Evolutionary conservation across 441 rosid species (phyloP), one percentile per base, ranked within the genome.

Genomic region (Lagerstroemia fauriei): DNA sequence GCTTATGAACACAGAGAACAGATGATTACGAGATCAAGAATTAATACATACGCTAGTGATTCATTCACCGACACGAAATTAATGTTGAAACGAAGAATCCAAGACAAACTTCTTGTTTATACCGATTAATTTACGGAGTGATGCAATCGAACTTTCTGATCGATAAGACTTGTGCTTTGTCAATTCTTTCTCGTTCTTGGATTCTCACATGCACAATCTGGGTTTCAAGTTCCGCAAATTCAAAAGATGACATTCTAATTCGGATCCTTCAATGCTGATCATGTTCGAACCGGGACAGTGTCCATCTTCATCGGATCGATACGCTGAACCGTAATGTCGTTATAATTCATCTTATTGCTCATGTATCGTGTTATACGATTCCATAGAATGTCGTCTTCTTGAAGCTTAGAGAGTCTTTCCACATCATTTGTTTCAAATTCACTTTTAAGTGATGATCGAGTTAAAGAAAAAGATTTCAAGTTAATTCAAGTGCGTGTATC

Each of bases 401-500:
- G 29, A 61, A 61, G 2, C 66, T 61, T n/a, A 61, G 66, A 25
- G 66, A 4, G 29, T 2, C 29, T 56, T 18, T 56, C 8, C 63
- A 22, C n/a, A 56, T 4, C 7, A 56, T 20, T 18, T 9, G 63
- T 56, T 56, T 56, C 63, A 56, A 56, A 22, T 7, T 56, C 25
- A 20, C 63, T 22, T 7, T 3, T 18, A 56, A 56, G 14, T 17
- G 69, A 25, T 63, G n/a, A 25, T 9, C 44, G 6, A 38, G 69
- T 25, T 25, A 63, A 63, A 63, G 69, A 29, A 85, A 83, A 83
- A 80, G 78, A 84, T 85, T 70, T 84, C 27, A 61, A 78, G 83
- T 84, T 61, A 38, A 38, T 38, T 38, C 44, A 38, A 38, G 44
- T 2, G 44, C 6, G 44, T 13, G 84, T 85, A 81, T 79, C 81